Percentiles rank a stretch among this genome's conserved stretches.
These are phyloP conservation scores for Lichenothelia convexa DNA, from an alignment of 495 filamentous ascomycete genomes.

Conservation along the genomic window DNA sequence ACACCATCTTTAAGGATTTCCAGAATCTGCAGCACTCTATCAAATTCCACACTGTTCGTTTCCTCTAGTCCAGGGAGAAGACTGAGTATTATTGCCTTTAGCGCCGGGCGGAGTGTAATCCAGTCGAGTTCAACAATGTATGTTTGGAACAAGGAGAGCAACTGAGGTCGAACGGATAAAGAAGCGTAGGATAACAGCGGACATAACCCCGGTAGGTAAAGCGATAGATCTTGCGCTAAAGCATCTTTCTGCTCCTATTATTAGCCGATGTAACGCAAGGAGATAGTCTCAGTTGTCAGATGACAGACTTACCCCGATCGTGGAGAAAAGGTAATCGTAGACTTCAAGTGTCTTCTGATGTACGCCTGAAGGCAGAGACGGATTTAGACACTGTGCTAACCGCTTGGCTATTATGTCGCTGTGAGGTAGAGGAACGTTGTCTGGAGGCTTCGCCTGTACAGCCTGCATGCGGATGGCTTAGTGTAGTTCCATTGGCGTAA, in stretches of 20 bases:
- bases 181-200: slow-evolving; percentile 86
- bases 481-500: not conserved
- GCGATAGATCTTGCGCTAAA: slow-evolving; percentile 57
- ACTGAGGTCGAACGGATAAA: slow-evolving; percentile 65
- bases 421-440: slow-evolving; percentile 55
- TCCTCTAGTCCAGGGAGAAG: slow-evolving; percentile 86
- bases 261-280: not conserved
- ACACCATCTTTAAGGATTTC: slow-evolving; percentile 39
- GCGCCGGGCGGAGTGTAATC: slow-evolving; percentile 55
- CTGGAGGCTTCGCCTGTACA: slow-evolving; percentile 65
- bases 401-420: slow-evolving; percentile 74
- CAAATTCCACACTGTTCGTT: slow-evolving; percentile 92
- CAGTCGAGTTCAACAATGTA: slow-evolving; percentile 56
- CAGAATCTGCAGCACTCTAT: slow-evolving; percentile 59
- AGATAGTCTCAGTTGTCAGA: not conserved
- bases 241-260: slow-evolving; percentile 35
- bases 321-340: slow-evolving; percentile 69
- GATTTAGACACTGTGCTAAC: slow-evolving; percentile 86
- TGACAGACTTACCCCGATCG: slow-evolving; percentile 35
- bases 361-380: slow-evolving; percentile 85
- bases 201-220: slow-evolving; percentile 80
- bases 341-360: slow-evolving; percentile 96
- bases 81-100: slow-evolving; percentile 74
- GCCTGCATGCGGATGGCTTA: slow-evolving; percentile 34
- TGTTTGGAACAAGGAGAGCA: slow-evolving; percentile 65